A percentile compares a stretch with the other conserved stretches of the same genome.
Conservation (phyloP, 768 basidiomycete species). For the Hygrophoropsis aurantiaca region DNA sequence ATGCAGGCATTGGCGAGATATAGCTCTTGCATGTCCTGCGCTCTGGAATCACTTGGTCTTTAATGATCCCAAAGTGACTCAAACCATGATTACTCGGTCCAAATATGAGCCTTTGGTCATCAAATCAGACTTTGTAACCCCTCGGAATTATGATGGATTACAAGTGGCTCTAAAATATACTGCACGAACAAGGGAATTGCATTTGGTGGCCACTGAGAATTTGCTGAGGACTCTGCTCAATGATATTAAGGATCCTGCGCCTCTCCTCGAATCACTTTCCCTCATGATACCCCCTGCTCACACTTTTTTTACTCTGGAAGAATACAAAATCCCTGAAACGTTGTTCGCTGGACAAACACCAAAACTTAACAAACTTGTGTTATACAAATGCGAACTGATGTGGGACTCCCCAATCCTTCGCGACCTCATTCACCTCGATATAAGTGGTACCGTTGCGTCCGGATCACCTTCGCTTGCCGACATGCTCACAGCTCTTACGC, state of each 20-base stretch:
- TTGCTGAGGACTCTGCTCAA: not conserved
- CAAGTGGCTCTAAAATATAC: conserved; percentile 9
- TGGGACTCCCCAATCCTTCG: conserved; percentile 34
- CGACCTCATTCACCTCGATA: conserved; percentile 32
- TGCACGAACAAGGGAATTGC: not conserved
- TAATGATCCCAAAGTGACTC: too few relatives aligned
- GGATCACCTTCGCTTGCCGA: conserved; percentile 27
- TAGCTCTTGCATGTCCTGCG: not conserved
- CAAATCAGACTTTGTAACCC: not conserved
- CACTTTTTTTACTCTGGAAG: conserved; percentile 11
- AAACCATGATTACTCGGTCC: conserved; percentile 37
- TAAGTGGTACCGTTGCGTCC: conserved; percentile 21
- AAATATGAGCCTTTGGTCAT: conserved; percentile 31
- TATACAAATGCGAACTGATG: conserved; percentile 27
- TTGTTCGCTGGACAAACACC: conserved; percentile 28
- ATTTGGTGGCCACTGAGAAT: not conserved
- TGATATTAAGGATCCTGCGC: not conserved
- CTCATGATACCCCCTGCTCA: not conserved
- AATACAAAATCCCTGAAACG: conserved; percentile 24
- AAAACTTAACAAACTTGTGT: conserved; percentile 28
- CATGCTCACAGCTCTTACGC: conserved; percentile 28
- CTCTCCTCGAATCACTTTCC: not conserved
- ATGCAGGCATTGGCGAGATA: not conserved
- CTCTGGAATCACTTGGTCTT: not conserved
- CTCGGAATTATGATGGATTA: conserved; percentile 30